Evolutionary conservation across 2,329 filamentous ascomycete species (phyloP), one percentile per base, ranked within the genome.

Genomic region (Colletotrichum sp.): DNA sequence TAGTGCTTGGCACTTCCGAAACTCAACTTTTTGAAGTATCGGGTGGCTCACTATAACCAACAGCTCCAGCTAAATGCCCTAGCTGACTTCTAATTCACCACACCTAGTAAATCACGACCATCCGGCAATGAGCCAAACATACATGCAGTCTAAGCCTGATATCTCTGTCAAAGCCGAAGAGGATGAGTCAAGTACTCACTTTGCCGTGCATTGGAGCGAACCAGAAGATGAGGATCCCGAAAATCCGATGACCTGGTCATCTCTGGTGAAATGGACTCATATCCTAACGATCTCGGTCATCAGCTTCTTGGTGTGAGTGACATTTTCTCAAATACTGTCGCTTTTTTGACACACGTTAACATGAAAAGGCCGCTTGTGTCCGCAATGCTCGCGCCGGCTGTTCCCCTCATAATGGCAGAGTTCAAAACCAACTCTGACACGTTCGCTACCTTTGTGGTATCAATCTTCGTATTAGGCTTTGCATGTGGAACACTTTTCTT

Each of bases 321-420:
- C 10, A 9, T 52, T 88, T 43, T 88, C 87, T 0, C 87, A 90
- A 71, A 80, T 90, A 32, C 77, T 89, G 2, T 85, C 85, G 0
- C 88, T 76, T 21, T 4, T 12, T 28, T 18, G 56, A 28, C 3
- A n/a, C 4, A 10, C 2, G 18, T 3, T n/a, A 48, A 48, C 18
- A 36, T 7, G 5, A 26, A 74, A 55, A 69, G 18, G 32, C 32
- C 64, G 10, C 21, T 56, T 32, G 69, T 24, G 43, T 18, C 38
- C 84, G 85, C 88, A 13, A 94, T 94, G 85, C 93, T 95, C 79
- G 92, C 93, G 0, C 93, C 93, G 0, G 92, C 90, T 7, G 90
- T 94, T 0, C 89, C 90, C 0, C 83, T 91, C 5, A 85, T 95
- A 0, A 90, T 94, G 87, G 65, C 79, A 5, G 92, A 94, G 28